Conservation (phyloP, 2,329 filamentous ascomycete genomes). For the Lecanicillium sp. region DNA sequence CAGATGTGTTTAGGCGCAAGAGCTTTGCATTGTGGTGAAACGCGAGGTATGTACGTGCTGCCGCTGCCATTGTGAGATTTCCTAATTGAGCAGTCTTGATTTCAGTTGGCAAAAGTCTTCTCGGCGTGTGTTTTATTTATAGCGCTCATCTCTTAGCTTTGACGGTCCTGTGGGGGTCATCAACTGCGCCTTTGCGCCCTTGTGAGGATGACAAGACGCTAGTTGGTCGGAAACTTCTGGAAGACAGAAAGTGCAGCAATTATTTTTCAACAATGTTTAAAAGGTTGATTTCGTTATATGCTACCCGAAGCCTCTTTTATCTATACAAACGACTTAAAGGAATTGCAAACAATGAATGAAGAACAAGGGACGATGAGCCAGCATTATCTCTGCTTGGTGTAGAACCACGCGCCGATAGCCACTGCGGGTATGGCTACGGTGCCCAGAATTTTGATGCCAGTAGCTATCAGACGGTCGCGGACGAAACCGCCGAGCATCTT, state of each 20-base stretch:
- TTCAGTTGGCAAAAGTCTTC: background rate
- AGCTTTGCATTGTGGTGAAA: conserved; percentile 40
- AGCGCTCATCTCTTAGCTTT: background rate
- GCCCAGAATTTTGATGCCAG: background rate
- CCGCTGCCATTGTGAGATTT: conserved; percentile 14
- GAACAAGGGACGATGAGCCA: background rate
- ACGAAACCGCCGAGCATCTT: conserved; percentile 14
- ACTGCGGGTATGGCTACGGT: background rate
- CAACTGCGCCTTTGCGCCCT: conserved; percentile 13
- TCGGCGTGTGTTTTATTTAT: background rate
- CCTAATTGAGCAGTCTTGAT: background rate
- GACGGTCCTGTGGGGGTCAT: conserved; percentile 4
- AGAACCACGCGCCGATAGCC: conserved; percentile 8
- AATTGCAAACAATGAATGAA: too few relatives aligned
- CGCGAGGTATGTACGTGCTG: conserved; percentile 35
- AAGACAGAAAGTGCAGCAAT: background rate
- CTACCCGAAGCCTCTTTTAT: too few relatives aligned
- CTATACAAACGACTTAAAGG: too few relatives aligned
- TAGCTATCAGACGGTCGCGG: background rate
- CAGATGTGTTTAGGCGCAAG: conserved; percentile 34
- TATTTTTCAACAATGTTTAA: too few relatives aligned
- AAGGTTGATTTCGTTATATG: too few relatives aligned
- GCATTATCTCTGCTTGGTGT: conserved; percentile 1
- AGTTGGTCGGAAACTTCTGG: conserved; percentile 5
- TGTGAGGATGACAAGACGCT: background rate